Base-by-base conservation (phyloP, 2,329 filamentous ascomycete genomes). In the Diaporthe citri region DNA sequence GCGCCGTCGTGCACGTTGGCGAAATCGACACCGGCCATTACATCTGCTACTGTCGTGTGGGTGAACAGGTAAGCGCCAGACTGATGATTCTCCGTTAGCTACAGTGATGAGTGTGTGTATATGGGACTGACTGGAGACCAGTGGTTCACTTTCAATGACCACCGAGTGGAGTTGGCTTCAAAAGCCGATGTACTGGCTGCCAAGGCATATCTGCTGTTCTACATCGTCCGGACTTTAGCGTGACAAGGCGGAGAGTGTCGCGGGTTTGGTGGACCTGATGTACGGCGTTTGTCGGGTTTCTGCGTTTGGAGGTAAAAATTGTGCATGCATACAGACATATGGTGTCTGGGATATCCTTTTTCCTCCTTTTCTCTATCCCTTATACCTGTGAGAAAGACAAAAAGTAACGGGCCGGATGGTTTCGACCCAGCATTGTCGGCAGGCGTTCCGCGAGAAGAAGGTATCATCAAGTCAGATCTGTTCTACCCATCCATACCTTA, bases 61-160 rank as follows among this genome's bases (percentile, higher is more conserved):
- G 93, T 6, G 93, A 94, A 73, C 91, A 94, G 87, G 90, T 90
- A 82, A 77, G 87, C 81, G 55, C 52, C 60, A 56, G 22, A 51
- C 43, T 25, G 67, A 17, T 25, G 34, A 41, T 13, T n/a, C 28
- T 17, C 34, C 22, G 51, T 41, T 67, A 6, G 17, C 7, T 25
- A 6, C 7, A 4, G 22, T 51, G 43, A 25, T 48, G 12, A 12
- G 12, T 9, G 13, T 34, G 17, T 51, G 25, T 12, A 39, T 36
- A 22, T 13, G 20, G 22, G 25, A 55, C 71, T 77, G 55, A 79
- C 77, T 10, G 41, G 55, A 15, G 81, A 76, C 22, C 78, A 97
- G 89, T 98, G 96, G 96, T 97, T 98, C 83, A 92, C 94, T 73
- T 98, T 98, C 84, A 97, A 98, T 81, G 96, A 98, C 82, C 96